Base-by-base conservation (phyloP, 345 rosid species). In the Pistacia vera region DNA sequence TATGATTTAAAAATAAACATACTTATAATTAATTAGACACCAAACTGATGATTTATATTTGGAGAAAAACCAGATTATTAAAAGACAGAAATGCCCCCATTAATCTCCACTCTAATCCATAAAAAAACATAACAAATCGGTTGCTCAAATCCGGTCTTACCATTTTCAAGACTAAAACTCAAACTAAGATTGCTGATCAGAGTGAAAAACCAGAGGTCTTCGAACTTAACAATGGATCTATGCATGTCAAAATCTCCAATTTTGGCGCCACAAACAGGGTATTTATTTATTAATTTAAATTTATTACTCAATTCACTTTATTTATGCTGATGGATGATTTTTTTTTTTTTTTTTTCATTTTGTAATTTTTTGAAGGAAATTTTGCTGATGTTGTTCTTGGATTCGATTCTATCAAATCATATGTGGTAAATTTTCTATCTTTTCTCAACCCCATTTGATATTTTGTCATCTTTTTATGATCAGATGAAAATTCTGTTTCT, bases 361-460 rank as follows among this genome's bases (percentile, higher is more conserved):
- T 9, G 0, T 9, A 28, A 56, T 30, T 30, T 30, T 30, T 63
- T 81, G n/a, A 73, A 95, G 98, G 99, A 54, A 84, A 88, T 82
- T 72, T 85, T 76, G 86, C 88, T 65, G 99, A 95, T 81, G 97
- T 93, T 2, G 95, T 95, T 78, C 92, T 93, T 72, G 98, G 99
- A 67, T 92, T 93, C 60, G 99, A 95, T 77, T 82, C 98, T 11
- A 81, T 93, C 12, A 97, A 92, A 59, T 98, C 92, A 1, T 93
- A 95, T 77, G 79, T 87, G 97, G 99, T 95, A 86, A 83, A 63
- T 2, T 46, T 55, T 76, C 56, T 1, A 49, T 77, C 28, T 58
- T 25, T 1, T 60, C 46, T 58, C 6, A 52, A 72, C 11, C 63
- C 52, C 11, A 20, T 65, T 65, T 71, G n/a, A 56, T 76, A 70